phyloP scores from a whole-genome alignment of 2,329 filamentous ascomycete species.

The Aspergillus aculeatinus region DNA sequence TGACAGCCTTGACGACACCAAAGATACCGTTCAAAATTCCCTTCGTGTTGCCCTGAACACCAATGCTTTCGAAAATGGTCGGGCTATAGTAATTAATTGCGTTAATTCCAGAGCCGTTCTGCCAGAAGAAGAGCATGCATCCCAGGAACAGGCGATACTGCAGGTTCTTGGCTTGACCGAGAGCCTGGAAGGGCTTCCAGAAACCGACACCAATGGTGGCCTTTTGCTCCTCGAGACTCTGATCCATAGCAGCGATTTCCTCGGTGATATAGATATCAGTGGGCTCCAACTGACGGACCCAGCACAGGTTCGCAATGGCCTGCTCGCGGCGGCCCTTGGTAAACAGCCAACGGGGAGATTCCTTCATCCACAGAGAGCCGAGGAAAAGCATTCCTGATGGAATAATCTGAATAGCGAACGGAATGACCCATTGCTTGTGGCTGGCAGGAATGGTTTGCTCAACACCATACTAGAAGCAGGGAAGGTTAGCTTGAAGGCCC shows the following conservation, averaged over 20 bases:
- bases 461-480: slow-evolving; percentile 51
- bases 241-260: slow-evolving; percentile 68
- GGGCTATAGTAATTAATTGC: slow-evolving; percentile 77
- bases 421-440: slow-evolving; percentile 36
- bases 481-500: slow-evolving; percentile 12
- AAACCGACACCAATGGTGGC: slow-evolving; percentile 66
- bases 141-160: slow-evolving; percentile 73
- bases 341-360: slow-evolving; percentile 67
- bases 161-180: slow-evolving; percentile 56
- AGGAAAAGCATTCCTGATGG: slow-evolving; percentile 43
- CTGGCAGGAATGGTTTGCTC: slow-evolving; percentile 25
- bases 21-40: slow-evolving; percentile 60
- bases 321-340: slow-evolving; percentile 67
- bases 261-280: slow-evolving; percentile 65
- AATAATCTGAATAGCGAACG: slow-evolving; percentile 35
- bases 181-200: slow-evolving; percentile 66
- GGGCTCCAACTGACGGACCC: slow-evolving; percentile 41
- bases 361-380: slow-evolving; percentile 61
- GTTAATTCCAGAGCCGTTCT: slow-evolving; percentile 75
- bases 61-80: slow-evolving; percentile 60
- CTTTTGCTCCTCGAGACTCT: slow-evolving; percentile 64
- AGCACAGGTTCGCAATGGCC: slow-evolving; percentile 55
- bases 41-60: slow-evolving; percentile 4
- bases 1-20: slow-evolving; percentile 68
- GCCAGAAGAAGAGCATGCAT: slow-evolving; percentile 73